phyloP scores from a whole-genome alignment of 2,329 filamentous ascomycete species.

The Stagonosporopsis cucurbitacearum region DNA sequence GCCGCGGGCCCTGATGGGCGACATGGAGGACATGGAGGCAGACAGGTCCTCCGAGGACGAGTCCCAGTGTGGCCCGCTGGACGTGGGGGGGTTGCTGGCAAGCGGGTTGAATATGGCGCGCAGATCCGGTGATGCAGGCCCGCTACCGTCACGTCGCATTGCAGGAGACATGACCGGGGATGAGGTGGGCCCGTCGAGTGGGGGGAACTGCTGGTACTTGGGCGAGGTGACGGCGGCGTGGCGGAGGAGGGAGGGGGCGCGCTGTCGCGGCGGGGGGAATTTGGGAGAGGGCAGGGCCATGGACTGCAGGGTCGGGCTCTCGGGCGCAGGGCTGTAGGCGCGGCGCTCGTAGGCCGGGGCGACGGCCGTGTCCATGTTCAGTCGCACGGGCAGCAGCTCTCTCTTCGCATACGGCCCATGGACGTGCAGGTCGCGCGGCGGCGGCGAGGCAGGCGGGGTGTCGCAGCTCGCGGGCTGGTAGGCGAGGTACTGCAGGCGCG shows the following conservation, averaged over 20 bases:
- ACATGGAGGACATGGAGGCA: slow-evolving; percentile 2
- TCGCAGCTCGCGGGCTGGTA: slow-evolving; percentile 35
- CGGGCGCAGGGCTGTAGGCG: slow-evolving; percentile 39
- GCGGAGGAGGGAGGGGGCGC: slow-evolving; percentile 51
- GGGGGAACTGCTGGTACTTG: slow-evolving; percentile 32
- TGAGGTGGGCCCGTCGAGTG: slow-evolving; percentile 25
- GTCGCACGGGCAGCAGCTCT: slow-evolving; percentile 30
- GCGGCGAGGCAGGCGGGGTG: slow-evolving; percentile 45
- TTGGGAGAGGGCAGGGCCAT: slow-evolving; percentile 50
- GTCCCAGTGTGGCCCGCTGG: slow-evolving; percentile 33
- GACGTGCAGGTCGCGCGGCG: slow-evolving; percentile 28
- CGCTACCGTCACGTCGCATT: slow-evolving; percentile 35
- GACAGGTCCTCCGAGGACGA: slow-evolving; percentile 32
- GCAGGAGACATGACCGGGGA: slow-evolving; percentile 37
- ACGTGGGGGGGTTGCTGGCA: slow-evolving; percentile 44
- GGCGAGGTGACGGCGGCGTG: slow-evolving; percentile 41
- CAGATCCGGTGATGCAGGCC: slow-evolving; percentile 39
- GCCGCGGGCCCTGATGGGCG: slow-evolving; percentile 38
- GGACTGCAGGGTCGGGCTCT: slow-evolving; percentile 41
- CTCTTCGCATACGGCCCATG: slow-evolving; percentile 15
- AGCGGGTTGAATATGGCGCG: slow-evolving; percentile 44
- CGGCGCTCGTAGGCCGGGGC: slow-evolving; percentile 36
- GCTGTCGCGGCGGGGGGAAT: slow-evolving; percentile 49
- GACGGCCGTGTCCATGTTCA: slow-evolving; percentile 39
- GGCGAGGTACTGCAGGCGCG: slow-evolving; percentile 30